A percentile compares a stretch with the other conserved stretches of the same genome.
phyloP scores from a whole-genome alignment of 306 rosid genomes.

The Fagus sylvatica region DNA sequence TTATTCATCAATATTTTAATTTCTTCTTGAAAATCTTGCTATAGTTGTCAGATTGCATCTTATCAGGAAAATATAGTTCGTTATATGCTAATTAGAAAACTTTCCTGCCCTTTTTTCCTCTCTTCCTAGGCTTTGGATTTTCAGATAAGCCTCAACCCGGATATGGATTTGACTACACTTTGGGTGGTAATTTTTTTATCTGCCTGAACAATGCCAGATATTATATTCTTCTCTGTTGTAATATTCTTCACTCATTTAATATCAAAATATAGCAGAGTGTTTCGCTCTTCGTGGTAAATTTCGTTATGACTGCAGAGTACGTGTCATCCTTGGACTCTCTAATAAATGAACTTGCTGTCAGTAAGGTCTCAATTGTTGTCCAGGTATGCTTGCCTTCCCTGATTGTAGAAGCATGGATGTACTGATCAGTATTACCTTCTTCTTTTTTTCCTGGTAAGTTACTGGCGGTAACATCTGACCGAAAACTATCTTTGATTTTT shows the following conservation, averaged over 20 bases:
- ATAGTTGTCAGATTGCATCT: neutral
- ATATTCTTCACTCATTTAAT: too few species aligned
- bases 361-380: slow-evolving; percentile 76
- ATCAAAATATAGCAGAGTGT: neutral
- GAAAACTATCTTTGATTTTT: slow-evolving; percentile 12
- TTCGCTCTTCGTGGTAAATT: slow-evolving; percentile 7
- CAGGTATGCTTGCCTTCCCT: slow-evolving; percentile 44
- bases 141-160: slow-evolving; percentile 93
- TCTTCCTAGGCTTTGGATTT: slow-evolving; percentile 75
- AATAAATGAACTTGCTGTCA: slow-evolving; percentile 47
- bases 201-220: neutral
- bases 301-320: slow-evolving; percentile 52
- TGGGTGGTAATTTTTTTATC: slow-evolving; percentile 57
- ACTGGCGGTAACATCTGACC: slow-evolving; percentile 6
- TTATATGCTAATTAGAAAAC: neutral
- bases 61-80: neutral
- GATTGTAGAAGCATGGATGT: slow-evolving; percentile 18
- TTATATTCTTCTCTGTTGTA: neutral
- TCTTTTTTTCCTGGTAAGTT: neutral
- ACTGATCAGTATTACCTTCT: neutral
- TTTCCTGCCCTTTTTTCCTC: slow-evolving; percentile 17
- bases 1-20: neutral
- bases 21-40: neutral
- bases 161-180: slow-evolving; percentile 90
- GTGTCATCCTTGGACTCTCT: slow-evolving; percentile 72